A percentile compares a stretch with the other conserved stretches of the same genome.
Conservation (phyloP, 163 green algal genomes). For the Trebouxiophyceae sp. region DNA sequence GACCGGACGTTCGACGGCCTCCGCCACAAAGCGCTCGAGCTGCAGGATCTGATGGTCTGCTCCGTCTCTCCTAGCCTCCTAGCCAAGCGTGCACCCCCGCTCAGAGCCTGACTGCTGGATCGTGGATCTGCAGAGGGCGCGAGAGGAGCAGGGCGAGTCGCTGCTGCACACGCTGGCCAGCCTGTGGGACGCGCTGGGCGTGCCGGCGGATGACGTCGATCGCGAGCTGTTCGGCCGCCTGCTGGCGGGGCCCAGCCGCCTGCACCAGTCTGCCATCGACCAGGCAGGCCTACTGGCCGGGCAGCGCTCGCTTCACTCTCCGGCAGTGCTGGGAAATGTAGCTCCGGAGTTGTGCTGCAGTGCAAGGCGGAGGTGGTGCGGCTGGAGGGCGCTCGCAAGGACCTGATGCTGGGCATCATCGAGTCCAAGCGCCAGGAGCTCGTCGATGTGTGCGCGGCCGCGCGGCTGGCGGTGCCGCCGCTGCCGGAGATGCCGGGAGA, state of each 20-base stretch:
- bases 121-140: background rate
- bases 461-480: constrained; percentile 24
- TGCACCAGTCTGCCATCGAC: constrained; percentile 35
- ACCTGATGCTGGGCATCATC: constrained; percentile 40
- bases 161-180: constrained; percentile 26
- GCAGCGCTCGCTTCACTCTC: constrained; percentile 33
- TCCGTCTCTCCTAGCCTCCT: background rate
- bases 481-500: background rate
- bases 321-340: too few species aligned
- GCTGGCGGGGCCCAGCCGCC: constrained; percentile 19
- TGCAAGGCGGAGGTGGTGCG: constrained; percentile 36
- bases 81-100: too few species aligned
- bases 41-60: background rate
- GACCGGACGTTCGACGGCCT: background rate
- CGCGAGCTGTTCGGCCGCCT: constrained; percentile 22
- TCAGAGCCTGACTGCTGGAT: too few species aligned
- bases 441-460: constrained; percentile 30
- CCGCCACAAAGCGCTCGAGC: background rate
- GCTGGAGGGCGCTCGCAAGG: constrained; percentile 33
- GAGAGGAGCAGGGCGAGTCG: background rate
- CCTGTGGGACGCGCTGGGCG: constrained; percentile 36
- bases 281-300: constrained; percentile 34
- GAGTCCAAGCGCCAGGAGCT: constrained; percentile 40
- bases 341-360: too few species aligned
- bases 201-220: constrained; percentile 24